Base-by-base conservation (phyloP, 192 early-diverging fungal species). In the Linnemannia schmuckeri region DNA sequence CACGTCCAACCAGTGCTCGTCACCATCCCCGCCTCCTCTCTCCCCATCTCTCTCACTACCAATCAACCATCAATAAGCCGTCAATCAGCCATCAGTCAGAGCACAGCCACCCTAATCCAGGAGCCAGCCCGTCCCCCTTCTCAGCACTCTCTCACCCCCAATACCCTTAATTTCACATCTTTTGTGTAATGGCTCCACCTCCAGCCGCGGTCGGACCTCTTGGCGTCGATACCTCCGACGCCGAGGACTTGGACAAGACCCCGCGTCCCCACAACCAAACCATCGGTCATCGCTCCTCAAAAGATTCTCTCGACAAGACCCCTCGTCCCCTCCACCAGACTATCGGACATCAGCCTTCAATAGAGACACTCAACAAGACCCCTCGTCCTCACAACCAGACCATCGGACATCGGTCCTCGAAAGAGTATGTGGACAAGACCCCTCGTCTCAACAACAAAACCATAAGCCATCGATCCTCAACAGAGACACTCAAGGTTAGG, bases 271-370 rank as follows among this genome's bases (percentile, higher is more conserved):
- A 71, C 17, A 55, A 81, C 17, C 80, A 76, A 33, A 71, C 49
- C 66, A 76, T 82, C 55, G 74, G 79, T 35, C 41, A 33, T 30
- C 72, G 42, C n/a, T 47, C 79, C 40, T 81, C 79, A 44, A 49
- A 72, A 47, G 79, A 81, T 8, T 75, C 79, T 8, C 79, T 81
- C 15, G 80, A 82, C 49, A 57, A 41, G 40, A 76, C 80, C 42
- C 74, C 80, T 18, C 61, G 74, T 15, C 49, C 73, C 6, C 74
- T 76, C 15, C 63, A 81, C 15, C 80, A 72, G 20, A 71, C 49
- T 49, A 76, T 82, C 57, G 74, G 79, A 30, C 30, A 30, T 27
- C 72, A 52, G 38, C 30, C 79, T 15, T 81, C 79, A 42, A 49
- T 73, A 47, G 79, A 81, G 1, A 80, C 79, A 0, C 79, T 80